Evolutionary conservation across 1,139 yeast species (phyloP).

Genomic region (Saccharomyces hybrid): DNA sequence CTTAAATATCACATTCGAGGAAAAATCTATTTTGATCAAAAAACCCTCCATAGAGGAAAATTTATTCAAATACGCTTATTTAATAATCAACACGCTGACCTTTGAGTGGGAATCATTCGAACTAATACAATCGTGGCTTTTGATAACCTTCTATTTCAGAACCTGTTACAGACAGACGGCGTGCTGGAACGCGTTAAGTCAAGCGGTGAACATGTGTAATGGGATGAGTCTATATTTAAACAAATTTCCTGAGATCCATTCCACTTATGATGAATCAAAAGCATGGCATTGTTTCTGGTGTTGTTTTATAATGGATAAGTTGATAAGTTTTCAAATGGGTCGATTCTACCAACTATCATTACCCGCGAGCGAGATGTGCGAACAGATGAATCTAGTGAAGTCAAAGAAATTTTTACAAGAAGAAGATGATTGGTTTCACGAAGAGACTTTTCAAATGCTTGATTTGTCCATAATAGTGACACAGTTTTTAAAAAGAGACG

Average conservation of each 20-base stretch:
- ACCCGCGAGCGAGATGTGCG: slow-evolving; percentile 33
- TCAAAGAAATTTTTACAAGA: slow-evolving; percentile 4
- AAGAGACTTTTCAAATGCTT: slow-evolving; percentile 33
- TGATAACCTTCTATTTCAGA: slow-evolving; percentile 48
- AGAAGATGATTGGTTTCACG: slow-evolving; percentile 16
- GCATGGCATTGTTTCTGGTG: slow-evolving; percentile 52
- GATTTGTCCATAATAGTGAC: slow-evolving; percentile 13
- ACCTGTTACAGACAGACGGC: slow-evolving; percentile 53
- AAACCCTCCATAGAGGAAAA: slow-evolving; percentile 38
- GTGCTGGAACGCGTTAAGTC: slow-evolving; percentile 45
- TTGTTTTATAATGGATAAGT: slow-evolving; percentile 48
- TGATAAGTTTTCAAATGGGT: slow-evolving; percentile 51
- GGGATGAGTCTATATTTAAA: slow-evolving; percentile 46
- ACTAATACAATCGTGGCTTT: slow-evolving; percentile 55
- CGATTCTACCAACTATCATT: slow-evolving; percentile 40
- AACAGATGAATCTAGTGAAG: not conserved
- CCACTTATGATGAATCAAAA: slow-evolving; percentile 42
- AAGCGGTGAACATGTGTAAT: slow-evolving; percentile 47
- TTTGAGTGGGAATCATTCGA: slow-evolving; percentile 67
- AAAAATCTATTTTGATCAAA: slow-evolving; percentile 4
- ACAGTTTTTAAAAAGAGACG: slow-evolving; percentile 14
- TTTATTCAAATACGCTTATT: slow-evolving; percentile 45
- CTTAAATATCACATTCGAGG: slow-evolving; percentile 30
- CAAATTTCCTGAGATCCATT: slow-evolving; percentile 26
- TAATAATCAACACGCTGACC: slow-evolving; percentile 42